A percentile compares a stretch with the other conserved stretches of the same genome.
phyloP scores from a whole-genome alignment of 1,284 basidiomycete species.

The Pyrrhoderma noxium region DNA sequence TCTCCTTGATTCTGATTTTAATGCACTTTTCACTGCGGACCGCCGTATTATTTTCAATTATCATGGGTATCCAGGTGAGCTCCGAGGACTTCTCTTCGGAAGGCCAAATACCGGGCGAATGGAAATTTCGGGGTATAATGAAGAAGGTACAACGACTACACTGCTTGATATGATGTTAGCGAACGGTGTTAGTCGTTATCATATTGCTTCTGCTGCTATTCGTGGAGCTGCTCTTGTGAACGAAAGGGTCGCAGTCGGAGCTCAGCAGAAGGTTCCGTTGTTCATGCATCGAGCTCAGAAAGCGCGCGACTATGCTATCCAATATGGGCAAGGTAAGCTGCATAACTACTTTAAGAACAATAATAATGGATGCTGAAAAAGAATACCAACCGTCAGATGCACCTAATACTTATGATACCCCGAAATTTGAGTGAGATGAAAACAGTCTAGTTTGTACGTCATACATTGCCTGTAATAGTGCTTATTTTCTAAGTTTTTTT shows the following conservation, averaged over 20 bases:
- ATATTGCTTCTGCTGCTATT: conserved; percentile 53
- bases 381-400: conserved; percentile 30
- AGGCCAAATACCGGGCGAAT: conserved; percentile 43
- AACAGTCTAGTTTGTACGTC: no score
- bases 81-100: conserved; percentile 57
- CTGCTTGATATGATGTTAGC: conserved; percentile 56
- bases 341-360: no score
- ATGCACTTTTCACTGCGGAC: conserved; percentile 64
- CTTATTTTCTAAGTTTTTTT: no score
- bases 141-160: conserved; percentile 42
- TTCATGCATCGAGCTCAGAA: conserved; percentile 49
- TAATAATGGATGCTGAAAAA: not conserved
- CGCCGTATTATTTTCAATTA: conserved; percentile 75
- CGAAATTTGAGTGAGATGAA: conserved; percentile 30
- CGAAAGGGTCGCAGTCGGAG: conserved; percentile 41
- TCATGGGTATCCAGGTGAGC: conserved; percentile 73
- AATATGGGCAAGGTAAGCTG: conserved; percentile 49
- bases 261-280: conserved; percentile 45
- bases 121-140: conserved; percentile 51
- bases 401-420: conserved; percentile 40
- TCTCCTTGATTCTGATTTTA: conserved; percentile 55
- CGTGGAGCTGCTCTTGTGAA: conserved; percentile 46
- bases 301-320: conserved; percentile 48
- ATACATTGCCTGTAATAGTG: no score
- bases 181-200: conserved; percentile 58